phyloP scores from a whole-genome alignment of 2,329 filamentous ascomycete genomes.

The Penicillium sp. region DNA sequence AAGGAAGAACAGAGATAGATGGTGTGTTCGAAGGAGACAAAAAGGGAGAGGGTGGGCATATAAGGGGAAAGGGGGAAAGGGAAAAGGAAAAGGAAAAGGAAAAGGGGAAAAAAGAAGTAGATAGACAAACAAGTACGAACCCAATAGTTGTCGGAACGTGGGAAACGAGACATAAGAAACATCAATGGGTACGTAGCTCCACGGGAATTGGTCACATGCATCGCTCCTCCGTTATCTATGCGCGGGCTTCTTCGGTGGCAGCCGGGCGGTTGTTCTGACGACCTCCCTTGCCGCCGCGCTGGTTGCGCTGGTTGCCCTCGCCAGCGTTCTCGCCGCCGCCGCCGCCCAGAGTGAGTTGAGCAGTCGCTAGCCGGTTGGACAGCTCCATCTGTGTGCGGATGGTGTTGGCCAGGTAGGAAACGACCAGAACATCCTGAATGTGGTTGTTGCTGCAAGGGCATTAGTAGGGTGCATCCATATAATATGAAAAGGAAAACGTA shows the following conservation, averaged over 20 bases:
- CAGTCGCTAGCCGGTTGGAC: constrained; percentile 87
- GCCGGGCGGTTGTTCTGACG: constrained; percentile 34
- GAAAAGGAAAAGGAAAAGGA: constrained; percentile 8
- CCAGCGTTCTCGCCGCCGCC: constrained; percentile 45
- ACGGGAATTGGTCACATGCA: constrained; percentile 23
- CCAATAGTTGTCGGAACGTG: constrained; percentile 16
- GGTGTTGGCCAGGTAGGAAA: constrained; percentile 96
- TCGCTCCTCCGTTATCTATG: constrained; percentile 27
- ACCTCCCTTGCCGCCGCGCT: constrained; percentile 42
- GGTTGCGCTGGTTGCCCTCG: constrained; percentile 27
- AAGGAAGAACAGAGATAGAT: constrained; percentile 10
- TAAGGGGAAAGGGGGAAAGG: constrained; percentile 14
- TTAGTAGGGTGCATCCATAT: constrained; percentile 24
- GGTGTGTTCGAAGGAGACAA: constrained; percentile 2
- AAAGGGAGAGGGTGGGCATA: background rate
- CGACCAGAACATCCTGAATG: constrained; percentile 96
- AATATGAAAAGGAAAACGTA: constrained; percentile 39
- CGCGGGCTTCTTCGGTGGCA: constrained; percentile 36
- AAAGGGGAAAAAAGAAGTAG: constrained; percentile 16
- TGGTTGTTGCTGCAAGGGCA: constrained; percentile 74
- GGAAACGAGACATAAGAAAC: constrained; percentile 18
- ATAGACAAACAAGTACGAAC: constrained; percentile 21
- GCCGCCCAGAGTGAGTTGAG: constrained; percentile 57
- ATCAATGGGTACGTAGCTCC: constrained; percentile 19
- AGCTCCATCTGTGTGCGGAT: constrained; percentile 99